Evolutionary conservation across 129 eudicot genomes (phyloP), one percentile per base, ranked within the genome.

Genomic region (Flaveria trinervia): DNA sequence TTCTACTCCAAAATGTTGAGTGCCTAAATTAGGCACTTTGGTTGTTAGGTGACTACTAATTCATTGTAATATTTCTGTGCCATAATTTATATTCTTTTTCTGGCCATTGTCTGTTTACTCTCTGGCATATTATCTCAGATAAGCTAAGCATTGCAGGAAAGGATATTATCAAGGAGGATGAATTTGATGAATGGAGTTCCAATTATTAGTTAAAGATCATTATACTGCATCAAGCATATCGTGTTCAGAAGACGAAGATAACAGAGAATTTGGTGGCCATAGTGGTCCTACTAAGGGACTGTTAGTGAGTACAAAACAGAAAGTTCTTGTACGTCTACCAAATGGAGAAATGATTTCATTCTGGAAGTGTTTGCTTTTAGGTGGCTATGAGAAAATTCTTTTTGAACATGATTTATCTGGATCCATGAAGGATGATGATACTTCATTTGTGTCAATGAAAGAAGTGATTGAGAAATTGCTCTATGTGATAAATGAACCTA

Each of bases 121-220:
- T 67, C 54, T 33, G 22, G 70, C 57, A 54, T 44, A 56, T 9
- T 83, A 64, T 65, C 75, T 72, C 90, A 92, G 97, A 74, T 92
- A 61, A 92, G 89, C 85, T 84, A 79, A 89, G 87, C 70, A 43
- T 92, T 86, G 88, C 93, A 75, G 97, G 92, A 66, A 89, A 88
- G 83, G 81, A 68, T 44, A 83, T 79, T 39, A 33, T 92, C n/a
- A 83, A 56, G 77, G 97, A 88, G 81, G 93, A 92, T 55, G 93
- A 92, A 44, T 92, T 88, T 77, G 93, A 81, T 65, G 96, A 84
- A 80, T 87, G 78, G 36, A 79, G 77, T 33, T 85, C 88, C 66
- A 87, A 83, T 72, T 96, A 16, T 72, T 83, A 50, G 75, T 80
- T 52, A 84, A 80, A 77, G 92, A 88, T 73, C 50, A 80, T 75